Evolutionary conservation across 345 rosid species (phyloP), one percentile per base, ranked within the genome.

Genomic region (Kandelia obovata): DNA sequence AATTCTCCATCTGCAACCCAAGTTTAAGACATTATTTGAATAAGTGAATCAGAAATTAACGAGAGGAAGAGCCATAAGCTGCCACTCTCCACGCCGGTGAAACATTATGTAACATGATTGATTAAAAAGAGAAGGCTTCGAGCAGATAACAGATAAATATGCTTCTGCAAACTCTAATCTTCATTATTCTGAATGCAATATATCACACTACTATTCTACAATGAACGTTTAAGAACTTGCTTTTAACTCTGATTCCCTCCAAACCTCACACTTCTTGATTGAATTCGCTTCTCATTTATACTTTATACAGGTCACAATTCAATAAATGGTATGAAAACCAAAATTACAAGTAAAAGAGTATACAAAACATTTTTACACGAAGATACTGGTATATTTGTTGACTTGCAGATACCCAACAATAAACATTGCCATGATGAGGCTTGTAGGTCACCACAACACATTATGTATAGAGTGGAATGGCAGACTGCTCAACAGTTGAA

Each of bases 401-500:
- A 19, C 32, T 21, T 53, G 47, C 21, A 32, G 75, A 53, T 17
- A 34, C 53, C 60, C 31, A 52, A 26, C 53, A 32, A 32, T 46
- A 13, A 56, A 61, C 77, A 67, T 26, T 30, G 58, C 10, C 31
- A 57, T 20, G 61, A 27, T 52, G 53, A 37, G 37, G 16, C 27
- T 30, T 26, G 39, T 15, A 43, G 30, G 59, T 9, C 28, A 15
- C 26, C 51, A 57, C 53, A 28, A 16, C 30, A 31, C 60, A 72
- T 84, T 80, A 80, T n/a, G 58, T 39, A 66, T 73, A 75, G 59
- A 64, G 77, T 25, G 89, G 84, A 59, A 60, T 61, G 32, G 79
- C 75, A 27, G 71, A 75, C 71, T 66, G 85, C 37, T 82, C 81
- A 43, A 75, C 72, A 16, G 89, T 76, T 1, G 87, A 87, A 64